Evolutionary conservation across 257 asterid genomes (phyloP), one percentile per base, ranked within the genome.

Genomic region (Prunella vulgaris): DNA sequence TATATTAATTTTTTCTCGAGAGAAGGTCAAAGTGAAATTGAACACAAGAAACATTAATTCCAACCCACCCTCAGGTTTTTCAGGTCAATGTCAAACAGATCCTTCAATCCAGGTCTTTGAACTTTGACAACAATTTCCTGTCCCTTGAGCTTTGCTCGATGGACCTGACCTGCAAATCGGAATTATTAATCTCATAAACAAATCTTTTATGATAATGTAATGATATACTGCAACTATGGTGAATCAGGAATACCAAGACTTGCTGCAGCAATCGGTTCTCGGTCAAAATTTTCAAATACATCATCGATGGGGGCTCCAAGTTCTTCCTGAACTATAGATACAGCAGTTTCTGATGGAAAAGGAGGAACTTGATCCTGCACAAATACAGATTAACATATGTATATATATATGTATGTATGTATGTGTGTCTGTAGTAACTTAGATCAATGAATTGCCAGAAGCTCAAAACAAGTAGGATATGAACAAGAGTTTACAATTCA

Each of bases 311-410:
- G 77, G 64, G 80, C 83, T 64, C 92, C 92, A 79, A 92, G 85
- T 77, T 92, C 96, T 79, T 87, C 96, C 83, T 87, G 95, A 8
- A 92, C 90, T 74, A 84, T 92, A 51, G 92, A 75, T 56, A 86
- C 85, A 60, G 95, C 95, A 61, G 88, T 89, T 76, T 83, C 84
- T 33, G 96, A 92, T 59, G 98, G 94, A 86, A 92, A 92, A 33
- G 95, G 96, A 48, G 96, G 98, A 77, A 92, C 98, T 84, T 92
- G 98, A 76, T 92, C 98, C 98, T 88, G 83, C 76, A 74, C 37
- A 58, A 74, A 59, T 25, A 37, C 3, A 33, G 15, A 49, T 13
- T 58, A 33, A 33, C 8, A 21, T 40, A 25, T 53, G 51, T n/a
- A n/a, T n/a, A n/a, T n/a, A n/a, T n/a, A n/a, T n/a, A n/a, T n/a